phyloP scores from a whole-genome alignment of 2,329 filamentous ascomycete genomes.

The Ascosphaera aggregata region DNA sequence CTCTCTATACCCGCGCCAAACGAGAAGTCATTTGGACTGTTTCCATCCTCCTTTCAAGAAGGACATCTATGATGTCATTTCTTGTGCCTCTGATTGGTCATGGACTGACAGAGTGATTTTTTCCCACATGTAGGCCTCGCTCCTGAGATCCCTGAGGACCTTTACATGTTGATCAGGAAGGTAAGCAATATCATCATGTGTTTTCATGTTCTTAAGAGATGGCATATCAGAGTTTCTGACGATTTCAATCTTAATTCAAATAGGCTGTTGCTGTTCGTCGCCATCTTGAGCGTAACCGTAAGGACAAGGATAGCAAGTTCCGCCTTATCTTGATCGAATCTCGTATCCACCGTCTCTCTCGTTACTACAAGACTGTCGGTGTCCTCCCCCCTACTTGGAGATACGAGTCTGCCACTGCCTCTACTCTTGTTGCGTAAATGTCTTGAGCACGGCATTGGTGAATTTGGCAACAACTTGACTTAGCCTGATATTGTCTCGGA shows the following conservation, averaged over 20 bases:
- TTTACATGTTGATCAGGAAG: conserved; percentile 99
- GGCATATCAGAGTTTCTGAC: not conserved
- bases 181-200: no score
- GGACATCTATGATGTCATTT: not conserved
- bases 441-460: no score
- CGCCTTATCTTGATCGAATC: conserved; percentile 99
- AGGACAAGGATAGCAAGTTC: conserved; percentile 99
- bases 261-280: conserved; percentile 96
- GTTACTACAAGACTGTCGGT: conserved; percentile 97
- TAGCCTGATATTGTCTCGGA: not conserved
- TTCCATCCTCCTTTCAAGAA: not conserved
- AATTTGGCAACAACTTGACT: not conserved
- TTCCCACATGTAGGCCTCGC: conserved; percentile 53
- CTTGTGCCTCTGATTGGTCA: conserved; percentile 63
- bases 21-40: not conserved
- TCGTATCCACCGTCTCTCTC: conserved; percentile 96
- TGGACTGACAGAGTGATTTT: conserved; percentile 78
- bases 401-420: conserved; percentile 95
- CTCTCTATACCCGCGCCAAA: not conserved
- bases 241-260: no score
- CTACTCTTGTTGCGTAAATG: conserved; percentile 73
- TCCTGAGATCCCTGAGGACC: conserved; percentile 95
- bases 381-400: conserved; percentile 80
- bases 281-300: conserved; percentile 99
- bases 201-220: not conserved